These are phyloP conservation scores for Phylloporus arenicola DNA, from an alignment of 768 basidiomycete species.

Conservation along the genomic window DNA sequence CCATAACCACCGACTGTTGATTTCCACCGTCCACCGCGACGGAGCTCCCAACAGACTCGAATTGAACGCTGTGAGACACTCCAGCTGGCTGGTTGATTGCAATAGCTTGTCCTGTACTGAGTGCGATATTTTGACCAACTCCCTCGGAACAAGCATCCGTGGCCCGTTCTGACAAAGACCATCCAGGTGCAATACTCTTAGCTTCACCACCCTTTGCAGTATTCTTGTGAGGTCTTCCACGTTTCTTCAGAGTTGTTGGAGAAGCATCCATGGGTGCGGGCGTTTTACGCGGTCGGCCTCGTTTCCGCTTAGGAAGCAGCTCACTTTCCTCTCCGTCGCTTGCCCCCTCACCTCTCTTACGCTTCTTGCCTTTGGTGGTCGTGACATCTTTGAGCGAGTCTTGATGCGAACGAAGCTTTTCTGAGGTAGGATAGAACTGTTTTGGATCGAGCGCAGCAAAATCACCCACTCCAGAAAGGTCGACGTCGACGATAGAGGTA, in stretches of 20 bases:
- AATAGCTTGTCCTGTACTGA: background rate
- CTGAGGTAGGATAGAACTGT: slow-evolving; percentile 51
- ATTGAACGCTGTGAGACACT: background rate
- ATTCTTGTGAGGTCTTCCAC: slow-evolving; percentile 33
- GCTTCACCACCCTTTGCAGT: slow-evolving; percentile 2
- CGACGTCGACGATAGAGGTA: slow-evolving; percentile 40
- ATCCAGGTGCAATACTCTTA: slow-evolving; percentile 2
- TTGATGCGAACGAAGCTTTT: slow-evolving; percentile 41
- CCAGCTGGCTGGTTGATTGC: background rate
- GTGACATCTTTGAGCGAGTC: slow-evolving; percentile 42
- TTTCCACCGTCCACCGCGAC: background rate
- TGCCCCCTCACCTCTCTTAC: slow-evolving; percentile 26
- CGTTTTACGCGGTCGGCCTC: slow-evolving; percentile 51
- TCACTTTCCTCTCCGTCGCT: slow-evolving; percentile 17
- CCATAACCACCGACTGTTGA: background rate
- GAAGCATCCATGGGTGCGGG: slow-evolving; percentile 6
- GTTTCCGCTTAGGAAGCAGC: slow-evolving; percentile 35
- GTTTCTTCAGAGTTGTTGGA: slow-evolving; percentile 27
- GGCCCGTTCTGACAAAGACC: slow-evolving; percentile 1
- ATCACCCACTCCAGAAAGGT: slow-evolving; percentile 48
- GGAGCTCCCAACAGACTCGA: background rate
- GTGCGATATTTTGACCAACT: background rate
- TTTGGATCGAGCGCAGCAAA: slow-evolving; percentile 43
- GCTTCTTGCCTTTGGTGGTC: slow-evolving; percentile 24
- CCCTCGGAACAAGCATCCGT: background rate